These are phyloP conservation scores for Salvia rosmarinus DNA, from an alignment of 257 asterid species.

Conservation along the genomic window DNA sequence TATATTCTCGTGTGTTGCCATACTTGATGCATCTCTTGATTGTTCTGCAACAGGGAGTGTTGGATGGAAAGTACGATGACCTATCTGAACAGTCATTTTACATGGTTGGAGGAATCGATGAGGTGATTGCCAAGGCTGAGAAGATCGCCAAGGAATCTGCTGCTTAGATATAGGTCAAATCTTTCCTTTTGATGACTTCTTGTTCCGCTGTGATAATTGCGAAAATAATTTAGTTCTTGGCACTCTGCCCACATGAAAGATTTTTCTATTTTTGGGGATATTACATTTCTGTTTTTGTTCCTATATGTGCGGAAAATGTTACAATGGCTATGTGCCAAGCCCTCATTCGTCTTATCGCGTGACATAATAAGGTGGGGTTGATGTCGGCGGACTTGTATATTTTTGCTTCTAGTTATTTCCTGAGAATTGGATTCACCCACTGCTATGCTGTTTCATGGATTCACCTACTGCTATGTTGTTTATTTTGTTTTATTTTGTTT, in stretches of 20 bases:
- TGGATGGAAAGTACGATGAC: slow-evolving; percentile 93
- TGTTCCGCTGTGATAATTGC: slow-evolving; percentile 50
- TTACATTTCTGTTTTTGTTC: slow-evolving; percentile 32
- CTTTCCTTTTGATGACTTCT: slow-evolving; percentile 21
- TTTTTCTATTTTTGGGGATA: slow-evolving; percentile 40
- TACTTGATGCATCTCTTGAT: slow-evolving; percentile 9
- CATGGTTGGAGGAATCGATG: slow-evolving; percentile 98
- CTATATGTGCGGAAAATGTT: slow-evolving; percentile 42
- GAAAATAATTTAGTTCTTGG: slow-evolving; percentile 68
- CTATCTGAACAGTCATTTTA: slow-evolving; percentile 91
- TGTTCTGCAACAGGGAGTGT: slow-evolving; percentile 65
- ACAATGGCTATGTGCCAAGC: slow-evolving; percentile 42
- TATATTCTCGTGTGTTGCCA: neutral
- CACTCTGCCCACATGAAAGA: slow-evolving; percentile 43
- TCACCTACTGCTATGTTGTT: neutral
- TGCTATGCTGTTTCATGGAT: slow-evolving; percentile 15
- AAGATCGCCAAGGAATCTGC: slow-evolving; percentile 95
- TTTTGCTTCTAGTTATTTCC: slow-evolving; percentile 42
- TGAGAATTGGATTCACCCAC: slow-evolving; percentile 32
- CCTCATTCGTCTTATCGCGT: slow-evolving; percentile 47
- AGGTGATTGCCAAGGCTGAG: slow-evolving; percentile 96
- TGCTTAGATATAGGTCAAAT: slow-evolving; percentile 43
- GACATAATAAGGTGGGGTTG: slow-evolving; percentile 52
- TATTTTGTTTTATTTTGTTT: neutral
- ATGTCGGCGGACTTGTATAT: slow-evolving; percentile 57